These are phyloP conservation scores for Phyllosticta citribraziliensis DNA, from an alignment of 2,329 filamentous ascomycete species.

Conservation along the genomic window DNA sequence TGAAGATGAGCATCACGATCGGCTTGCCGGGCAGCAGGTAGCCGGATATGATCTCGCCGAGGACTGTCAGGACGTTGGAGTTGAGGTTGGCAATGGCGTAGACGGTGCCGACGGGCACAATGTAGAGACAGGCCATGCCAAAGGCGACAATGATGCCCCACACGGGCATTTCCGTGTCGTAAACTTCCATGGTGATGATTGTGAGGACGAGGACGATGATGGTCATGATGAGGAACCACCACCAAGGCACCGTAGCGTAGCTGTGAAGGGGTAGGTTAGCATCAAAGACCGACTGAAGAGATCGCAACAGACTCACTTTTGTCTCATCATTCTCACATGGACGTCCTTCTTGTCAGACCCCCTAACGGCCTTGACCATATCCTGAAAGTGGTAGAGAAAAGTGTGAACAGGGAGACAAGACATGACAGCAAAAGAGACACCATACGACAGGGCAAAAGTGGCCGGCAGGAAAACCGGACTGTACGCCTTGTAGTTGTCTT, in stretches of 20 bases:
- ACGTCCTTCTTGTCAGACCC: slow-evolving; percentile 37
- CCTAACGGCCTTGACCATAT: slow-evolving; percentile 46
- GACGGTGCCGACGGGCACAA: slow-evolving; percentile 8
- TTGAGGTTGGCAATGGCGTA: slow-evolving; percentile 8
- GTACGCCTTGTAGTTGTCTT: slow-evolving; percentile 29
- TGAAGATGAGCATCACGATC: slow-evolving; percentile 10
- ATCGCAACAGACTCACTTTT: slow-evolving; percentile 16
- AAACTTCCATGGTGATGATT: slow-evolving; percentile 30
- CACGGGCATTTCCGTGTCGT: slow-evolving; percentile 8
- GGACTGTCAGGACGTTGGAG: slow-evolving; percentile 41
- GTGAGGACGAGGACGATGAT: slow-evolving; percentile 22
- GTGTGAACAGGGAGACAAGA: slow-evolving; percentile 29
- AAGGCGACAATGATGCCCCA: slow-evolving; percentile 8
- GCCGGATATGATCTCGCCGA: slow-evolving; percentile 45
- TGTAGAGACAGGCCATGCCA: slow-evolving; percentile 5
- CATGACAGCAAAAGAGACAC: slow-evolving; percentile 25
- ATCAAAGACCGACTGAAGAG: slow-evolving; percentile 1
- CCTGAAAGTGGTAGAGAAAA: slow-evolving; percentile 20
- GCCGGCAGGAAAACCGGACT: slow-evolving; percentile 31
- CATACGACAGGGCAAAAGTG: slow-evolving; percentile 28
- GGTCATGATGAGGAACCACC: slow-evolving; percentile 46
- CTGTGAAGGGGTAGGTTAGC: slow-evolving; percentile 42
- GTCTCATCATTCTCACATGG: slow-evolving; percentile 22
- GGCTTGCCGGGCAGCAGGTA: slow-evolving; percentile 32
- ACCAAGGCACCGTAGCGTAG: slow-evolving; percentile 46